Conservation (phyloP, 2,329 filamentous ascomycete genomes). For the Colletotrichum tropicale region DNA sequence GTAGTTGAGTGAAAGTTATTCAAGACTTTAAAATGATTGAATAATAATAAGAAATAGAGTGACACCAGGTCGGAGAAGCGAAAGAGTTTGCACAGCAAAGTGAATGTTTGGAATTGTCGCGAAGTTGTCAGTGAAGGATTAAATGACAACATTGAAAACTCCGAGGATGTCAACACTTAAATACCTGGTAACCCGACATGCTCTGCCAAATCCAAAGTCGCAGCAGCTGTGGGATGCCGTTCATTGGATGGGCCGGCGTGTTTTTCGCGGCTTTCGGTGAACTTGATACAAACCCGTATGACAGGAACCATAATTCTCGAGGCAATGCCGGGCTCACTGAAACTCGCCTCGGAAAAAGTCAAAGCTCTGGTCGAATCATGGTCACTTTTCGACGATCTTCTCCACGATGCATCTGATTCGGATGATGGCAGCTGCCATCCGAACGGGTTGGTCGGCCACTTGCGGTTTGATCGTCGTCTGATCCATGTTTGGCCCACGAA, state of each 20-base stretch:
- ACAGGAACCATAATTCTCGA: background rate
- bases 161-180: background rate
- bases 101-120: background rate
- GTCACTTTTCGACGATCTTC: background rate
- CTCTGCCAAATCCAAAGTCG: background rate
- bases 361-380: background rate
- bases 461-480: constrained; percentile 19
- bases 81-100: constrained; percentile 1
- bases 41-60: background rate
- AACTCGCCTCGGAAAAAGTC: background rate
- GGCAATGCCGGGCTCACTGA: background rate
- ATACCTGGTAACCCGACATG: background rate
- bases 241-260: background rate
- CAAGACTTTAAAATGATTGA: background rate
- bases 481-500: constrained; percentile 2
- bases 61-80: constrained; percentile 16
- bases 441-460: background rate
- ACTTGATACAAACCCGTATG: background rate
- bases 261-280: background rate
- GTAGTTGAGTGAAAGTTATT: background rate
- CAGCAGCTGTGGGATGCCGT: background rate
- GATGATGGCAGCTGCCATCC: constrained; percentile 13
- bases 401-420: background rate
- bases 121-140: background rate
- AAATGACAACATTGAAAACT: background rate